Base-by-base conservation (phyloP, 2,329 filamentous ascomycete species). In the Botrytis sinoallii region DNA sequence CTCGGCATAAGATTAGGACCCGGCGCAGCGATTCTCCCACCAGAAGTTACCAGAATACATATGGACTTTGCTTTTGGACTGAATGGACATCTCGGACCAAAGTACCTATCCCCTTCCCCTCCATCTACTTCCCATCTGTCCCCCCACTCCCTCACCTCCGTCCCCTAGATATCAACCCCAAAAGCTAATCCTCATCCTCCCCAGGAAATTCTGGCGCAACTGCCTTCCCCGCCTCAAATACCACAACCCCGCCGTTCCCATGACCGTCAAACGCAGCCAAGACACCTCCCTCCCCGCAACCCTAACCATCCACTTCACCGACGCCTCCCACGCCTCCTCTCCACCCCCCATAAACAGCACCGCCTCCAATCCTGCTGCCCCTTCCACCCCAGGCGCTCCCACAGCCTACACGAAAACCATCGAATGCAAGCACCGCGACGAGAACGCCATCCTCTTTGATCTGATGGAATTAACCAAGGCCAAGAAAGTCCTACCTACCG, bases 181-280 rank as follows among this genome's bases (percentile, higher is more conserved):
- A 20, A 32, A 32, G 20, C 64, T 68, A 46, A 55, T 29, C 32
- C 25, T 14, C 7, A 5, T n/a, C 12, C 18, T 25, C 35, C 29
- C 14, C 32, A 97, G 95, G 80, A 93, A 93, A 85, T 98, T 99
- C 88, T 97, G 94, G 93, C 90, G 88, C 76, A 86, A 91, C 75
- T 92, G 90, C 81, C 90, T 98, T 66, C 93, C 93, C 35, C 90
- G 93, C 73, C 86, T 99, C 77, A 98, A 99, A 87, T 99, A 91
- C 85, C 92, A 97, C 87, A 99, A 99, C 82, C 96, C 96, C 0
- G 85, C 90, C 20, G 83, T 98, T 64, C 89, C 92, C 61, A 97
- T 98, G 88, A 90, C 93, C 74, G 89, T 97, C 79, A 91, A 92
- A 82, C 92, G 93, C 74, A 90, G 88, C 76, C 79, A 82, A 55